Base-by-base conservation (phyloP, 2,329 filamentous ascomycete genomes). In the Aspergillus hortae region DNA sequence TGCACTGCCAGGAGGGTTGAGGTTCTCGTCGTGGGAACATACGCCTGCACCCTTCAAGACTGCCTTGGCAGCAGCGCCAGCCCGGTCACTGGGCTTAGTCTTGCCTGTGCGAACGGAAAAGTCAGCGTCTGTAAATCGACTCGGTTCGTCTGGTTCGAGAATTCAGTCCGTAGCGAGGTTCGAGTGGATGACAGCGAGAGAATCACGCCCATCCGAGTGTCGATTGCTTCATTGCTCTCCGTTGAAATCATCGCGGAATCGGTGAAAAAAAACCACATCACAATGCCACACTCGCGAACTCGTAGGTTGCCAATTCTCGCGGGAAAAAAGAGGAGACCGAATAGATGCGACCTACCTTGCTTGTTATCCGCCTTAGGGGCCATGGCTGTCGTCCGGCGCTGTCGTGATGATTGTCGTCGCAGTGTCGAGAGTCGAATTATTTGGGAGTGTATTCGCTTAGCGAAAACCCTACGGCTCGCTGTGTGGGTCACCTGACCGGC, bases 11-110 rank as follows among this genome's bases (percentile, higher is more conserved):
- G 12, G 9, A 10, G 25, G 41, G 19, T 32, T 15, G 27, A 36
- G 27, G 36, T 23, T 23, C 23, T 23, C 23, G 47, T 35, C 14
- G 38, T 42, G 49, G 33, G 17, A 48, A 87, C 90, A 82, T 91
- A 95, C 90, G 77, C 91, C 92, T 89, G 94, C 89, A 78, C 92
- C 92, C 81, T 90, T 90, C 70, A 97, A 87, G 73, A 91, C 89
- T 76, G 94, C 89, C 85, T 99, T 97, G 70, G 94, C 89, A 76
- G 94, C 94, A 74, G 87, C 86, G 71, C 86, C 88, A 80, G 94
- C 94, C 85, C 95, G 87, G 67, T 77, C 76, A 69, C 76, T 77
- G 68, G 80, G 72, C 84, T 94, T 94, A 76, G 66, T 61, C 68
- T 72, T 65, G 68, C 67, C 70, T 73, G 56, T 63, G 56, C 19